A percentile compares a stretch with the other conserved stretches of the same genome.
phyloP scores from a whole-genome alignment of 2,329 filamentous ascomycete species.

The Hymenoscyphus scutula region DNA sequence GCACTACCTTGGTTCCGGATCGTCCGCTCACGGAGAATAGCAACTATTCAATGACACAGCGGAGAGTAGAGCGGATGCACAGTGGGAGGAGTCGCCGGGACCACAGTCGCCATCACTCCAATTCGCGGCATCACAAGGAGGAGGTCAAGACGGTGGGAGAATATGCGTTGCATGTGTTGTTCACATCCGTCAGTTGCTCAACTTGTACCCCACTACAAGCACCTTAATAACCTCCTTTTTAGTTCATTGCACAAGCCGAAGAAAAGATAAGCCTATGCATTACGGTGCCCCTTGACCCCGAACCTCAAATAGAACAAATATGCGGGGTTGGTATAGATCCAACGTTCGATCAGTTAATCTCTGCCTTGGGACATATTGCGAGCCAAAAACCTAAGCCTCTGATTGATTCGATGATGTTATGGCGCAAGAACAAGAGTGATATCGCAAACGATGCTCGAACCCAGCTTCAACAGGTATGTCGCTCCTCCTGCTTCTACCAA shows the following conservation, averaged over 20 bases:
- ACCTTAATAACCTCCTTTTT: slow-evolving; percentile 36
- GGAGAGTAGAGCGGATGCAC: slow-evolving; percentile 59
- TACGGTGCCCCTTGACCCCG: slow-evolving; percentile 72
- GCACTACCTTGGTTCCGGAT: slow-evolving; percentile 36
- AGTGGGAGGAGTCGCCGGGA: slow-evolving; percentile 70
- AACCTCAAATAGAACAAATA: slow-evolving; percentile 81
- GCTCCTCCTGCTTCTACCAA: neutral
- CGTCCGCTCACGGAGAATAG: slow-evolving; percentile 44
- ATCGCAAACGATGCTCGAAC: slow-evolving; percentile 68
- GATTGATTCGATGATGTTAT: slow-evolving; percentile 97
- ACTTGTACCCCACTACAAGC: slow-evolving; percentile 6
- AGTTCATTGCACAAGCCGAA: slow-evolving; percentile 95
- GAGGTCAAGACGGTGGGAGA: slow-evolving; percentile 94
- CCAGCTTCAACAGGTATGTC: slow-evolving; percentile 51
- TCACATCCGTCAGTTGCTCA: slow-evolving; percentile 69
- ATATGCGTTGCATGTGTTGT: slow-evolving; percentile 93
- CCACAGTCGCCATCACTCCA: slow-evolving; percentile 65
- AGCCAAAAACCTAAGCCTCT: slow-evolving; percentile 90
- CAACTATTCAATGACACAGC: slow-evolving; percentile 46
- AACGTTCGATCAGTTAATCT: slow-evolving; percentile 90
- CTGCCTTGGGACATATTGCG: slow-evolving; percentile 89
- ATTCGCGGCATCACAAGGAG: slow-evolving; percentile 59
- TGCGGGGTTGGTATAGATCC: slow-evolving; percentile 88
- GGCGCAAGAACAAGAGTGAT: slow-evolving; percentile 95
- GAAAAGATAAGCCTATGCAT: slow-evolving; percentile 91